These are phyloP conservation scores for Cinchona pubescens DNA, from an alignment of 257 asterid species.

Conservation along the genomic window DNA sequence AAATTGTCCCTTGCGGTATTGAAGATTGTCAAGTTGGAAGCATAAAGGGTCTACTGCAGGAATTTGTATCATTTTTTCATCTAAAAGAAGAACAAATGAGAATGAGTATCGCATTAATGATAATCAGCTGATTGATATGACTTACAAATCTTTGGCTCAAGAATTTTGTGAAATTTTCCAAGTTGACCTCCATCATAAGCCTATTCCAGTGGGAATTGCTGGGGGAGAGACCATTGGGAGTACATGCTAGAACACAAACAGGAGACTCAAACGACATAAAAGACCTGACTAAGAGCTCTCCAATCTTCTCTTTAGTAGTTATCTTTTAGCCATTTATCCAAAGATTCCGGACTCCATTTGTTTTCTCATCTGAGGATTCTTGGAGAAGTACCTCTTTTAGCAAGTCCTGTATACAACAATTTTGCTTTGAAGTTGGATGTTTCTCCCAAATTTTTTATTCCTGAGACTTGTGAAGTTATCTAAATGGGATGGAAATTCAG, in stretches of 20 bases:
- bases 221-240: not conserved
- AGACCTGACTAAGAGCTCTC: not conserved
- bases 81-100: constrained; percentile 18
- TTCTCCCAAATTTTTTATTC: not conserved
- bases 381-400: not conserved
- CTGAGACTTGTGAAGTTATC: not conserved
- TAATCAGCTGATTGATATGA: constrained; percentile 41
- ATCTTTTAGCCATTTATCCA: not conserved
- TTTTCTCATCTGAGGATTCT: not conserved
- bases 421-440: not conserved
- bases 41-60: constrained; percentile 47
- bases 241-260: not conserved
- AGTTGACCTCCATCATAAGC: constrained; percentile 39
- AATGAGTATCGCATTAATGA: constrained; percentile 26
- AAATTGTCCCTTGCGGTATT: constrained; percentile 82
- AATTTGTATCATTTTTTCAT: constrained; percentile 2
- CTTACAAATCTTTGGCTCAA: constrained; percentile 45
- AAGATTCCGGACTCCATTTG: not conserved
- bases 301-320: not conserved
- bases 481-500: not conserved
- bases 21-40: constrained; percentile 72
- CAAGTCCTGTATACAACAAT: not conserved
- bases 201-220: constrained; percentile 9
- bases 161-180: constrained; percentile 73
- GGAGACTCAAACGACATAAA: not conserved